These are phyloP conservation scores for Globisporangium spiculum DNA, from an alignment of 352 stramenopile species.

Conservation along the genomic window DNA sequence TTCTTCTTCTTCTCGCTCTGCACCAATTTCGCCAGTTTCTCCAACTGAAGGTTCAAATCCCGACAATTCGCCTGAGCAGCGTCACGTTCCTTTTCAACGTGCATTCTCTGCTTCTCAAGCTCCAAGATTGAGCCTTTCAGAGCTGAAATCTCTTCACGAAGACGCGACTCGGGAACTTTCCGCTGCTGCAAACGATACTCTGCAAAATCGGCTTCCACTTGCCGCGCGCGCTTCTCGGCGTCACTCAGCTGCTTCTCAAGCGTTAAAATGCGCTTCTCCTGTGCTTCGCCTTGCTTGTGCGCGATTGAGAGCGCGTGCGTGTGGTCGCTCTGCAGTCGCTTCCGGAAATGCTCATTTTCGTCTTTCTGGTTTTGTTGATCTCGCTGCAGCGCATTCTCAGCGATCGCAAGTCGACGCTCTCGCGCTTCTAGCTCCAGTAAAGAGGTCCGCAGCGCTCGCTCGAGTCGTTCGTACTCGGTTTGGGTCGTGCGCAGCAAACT, in stretches of 20 bases:
- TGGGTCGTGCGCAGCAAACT: constrained; percentile 48
- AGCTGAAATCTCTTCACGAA: constrained; percentile 70
- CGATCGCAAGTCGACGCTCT: constrained; percentile 51
- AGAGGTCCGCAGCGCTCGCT: constrained; percentile 54
- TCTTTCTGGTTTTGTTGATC: constrained; percentile 54
- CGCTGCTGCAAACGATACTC: constrained; percentile 72
- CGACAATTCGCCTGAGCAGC: constrained; percentile 32
- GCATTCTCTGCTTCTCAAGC: constrained; percentile 62
- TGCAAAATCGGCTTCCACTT: constrained; percentile 67
- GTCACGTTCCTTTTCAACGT: constrained; percentile 34
- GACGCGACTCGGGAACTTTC: constrained; percentile 61
- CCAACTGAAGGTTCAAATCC: constrained; percentile 52
- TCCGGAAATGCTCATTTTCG: constrained; percentile 54
- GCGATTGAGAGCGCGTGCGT: constrained; percentile 45
- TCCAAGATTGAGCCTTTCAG: constrained; percentile 51
- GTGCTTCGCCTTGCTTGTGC: constrained; percentile 50
- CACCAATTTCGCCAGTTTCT: constrained; percentile 52
- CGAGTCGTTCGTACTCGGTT: constrained; percentile 65
- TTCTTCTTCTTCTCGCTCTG: constrained; percentile 70
- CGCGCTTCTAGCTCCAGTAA: constrained; percentile 56
- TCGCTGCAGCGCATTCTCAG: constrained; percentile 50
- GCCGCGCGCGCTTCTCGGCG: constrained; percentile 40
- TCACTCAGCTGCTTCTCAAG: constrained; percentile 45
- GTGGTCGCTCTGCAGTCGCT: constrained; percentile 64
- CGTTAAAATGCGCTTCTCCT: constrained; percentile 38